Conservation (phyloP, 2,329 filamentous ascomycete species). For the Colletotrichum kahawae region DNA sequence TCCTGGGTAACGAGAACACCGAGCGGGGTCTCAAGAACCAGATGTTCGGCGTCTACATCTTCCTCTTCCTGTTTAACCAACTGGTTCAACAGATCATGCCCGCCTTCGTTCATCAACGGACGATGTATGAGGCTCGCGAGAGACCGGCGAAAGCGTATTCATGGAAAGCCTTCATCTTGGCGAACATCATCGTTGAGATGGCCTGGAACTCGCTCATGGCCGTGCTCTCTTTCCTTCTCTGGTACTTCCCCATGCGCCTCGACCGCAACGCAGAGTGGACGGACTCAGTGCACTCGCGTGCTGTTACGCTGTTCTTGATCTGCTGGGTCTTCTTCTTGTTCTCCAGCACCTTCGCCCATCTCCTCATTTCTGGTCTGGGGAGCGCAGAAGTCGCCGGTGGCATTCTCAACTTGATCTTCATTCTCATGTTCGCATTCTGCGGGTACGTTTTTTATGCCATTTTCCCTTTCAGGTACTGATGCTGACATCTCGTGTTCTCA, state of each 20-base stretch:
- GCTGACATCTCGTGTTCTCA: constrained; percentile 25
- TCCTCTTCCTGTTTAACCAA: constrained; percentile 60
- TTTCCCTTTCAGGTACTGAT: no score
- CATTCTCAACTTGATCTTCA: constrained; percentile 39
- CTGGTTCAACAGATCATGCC: constrained; percentile 61
- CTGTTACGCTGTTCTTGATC: constrained; percentile 67
- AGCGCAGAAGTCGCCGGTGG: constrained; percentile 64
- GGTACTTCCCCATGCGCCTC: constrained; percentile 72
- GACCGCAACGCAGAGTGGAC: constrained; percentile 62
- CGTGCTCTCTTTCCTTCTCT: constrained; percentile 65
- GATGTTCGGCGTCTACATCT: constrained; percentile 70
- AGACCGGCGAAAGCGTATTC: constrained; percentile 69
- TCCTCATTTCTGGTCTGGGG: constrained; percentile 68
- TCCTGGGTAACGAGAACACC: constrained; percentile 60
- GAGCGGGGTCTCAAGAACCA: constrained; percentile 68
- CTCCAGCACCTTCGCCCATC: constrained; percentile 68
- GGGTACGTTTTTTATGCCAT: constrained; percentile 12
- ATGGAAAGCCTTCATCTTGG: constrained; percentile 70
- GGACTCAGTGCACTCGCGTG: constrained; percentile 50
- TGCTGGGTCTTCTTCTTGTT: constrained; percentile 69
- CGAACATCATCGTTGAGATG: constrained; percentile 70
- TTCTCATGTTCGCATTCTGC: constrained; percentile 64
- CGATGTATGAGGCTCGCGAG: constrained; percentile 70
- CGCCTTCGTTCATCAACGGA: constrained; percentile 67
- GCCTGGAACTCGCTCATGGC: constrained; percentile 69